Evolutionary conservation across 2,329 filamentous ascomycete species (phyloP).

Genomic region (Penicillium sp.): DNA sequence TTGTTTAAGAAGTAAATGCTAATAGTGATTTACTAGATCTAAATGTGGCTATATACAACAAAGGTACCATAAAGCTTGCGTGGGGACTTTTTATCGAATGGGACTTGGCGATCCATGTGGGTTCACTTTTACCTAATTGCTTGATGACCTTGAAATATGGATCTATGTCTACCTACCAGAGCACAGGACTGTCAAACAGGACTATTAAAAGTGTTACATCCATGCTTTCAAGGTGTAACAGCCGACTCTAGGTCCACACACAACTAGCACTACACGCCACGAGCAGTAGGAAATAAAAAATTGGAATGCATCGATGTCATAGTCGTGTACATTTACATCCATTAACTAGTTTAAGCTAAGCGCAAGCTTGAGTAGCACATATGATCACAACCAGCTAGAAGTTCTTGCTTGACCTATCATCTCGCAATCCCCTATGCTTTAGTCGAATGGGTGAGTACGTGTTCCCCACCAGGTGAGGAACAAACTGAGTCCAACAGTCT

Average conservation of each 20-base stretch:
- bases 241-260: too few species aligned
- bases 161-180: not conserved
- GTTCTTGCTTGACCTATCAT: constrained; percentile 5
- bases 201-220: not conserved
- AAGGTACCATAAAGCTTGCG: not conserved
- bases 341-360: not conserved
- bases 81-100: not conserved
- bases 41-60: not conserved
- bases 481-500: constrained; percentile 87
- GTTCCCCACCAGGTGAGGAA: constrained; percentile 99
- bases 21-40: not conserved
- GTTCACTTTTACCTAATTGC: constrained; percentile 1
- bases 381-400: constrained; percentile 6
- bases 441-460: constrained; percentile 87
- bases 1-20: not conserved
- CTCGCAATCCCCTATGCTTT: constrained; percentile 37
- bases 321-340: constrained; percentile 10
- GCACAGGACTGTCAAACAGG: not conserved
- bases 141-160: not conserved
- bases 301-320: constrained; percentile 1
- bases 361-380: not conserved
- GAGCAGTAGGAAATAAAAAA: not conserved
- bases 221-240: not conserved
- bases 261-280: too few species aligned
- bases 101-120: not conserved